phyloP scores from a whole-genome alignment of 2,329 filamentous ascomycete species.

The Colletotrichum destructivum region DNA sequence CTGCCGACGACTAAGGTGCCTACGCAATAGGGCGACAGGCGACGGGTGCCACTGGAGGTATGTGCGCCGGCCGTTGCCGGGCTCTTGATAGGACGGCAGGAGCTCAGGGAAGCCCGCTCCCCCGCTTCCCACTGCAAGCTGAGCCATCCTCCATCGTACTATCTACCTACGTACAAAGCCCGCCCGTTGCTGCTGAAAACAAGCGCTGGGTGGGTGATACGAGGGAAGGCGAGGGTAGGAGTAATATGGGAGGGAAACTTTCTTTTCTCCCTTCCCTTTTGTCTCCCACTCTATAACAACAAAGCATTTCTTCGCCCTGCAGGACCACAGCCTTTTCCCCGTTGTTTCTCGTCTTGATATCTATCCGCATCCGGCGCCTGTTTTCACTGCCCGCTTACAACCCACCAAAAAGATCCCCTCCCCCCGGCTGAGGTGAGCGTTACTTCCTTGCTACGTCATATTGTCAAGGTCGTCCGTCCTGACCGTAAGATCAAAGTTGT shows the following conservation, averaged over 20 bases:
- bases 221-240: slow-evolving; percentile 11
- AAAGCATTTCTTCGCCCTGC: neutral
- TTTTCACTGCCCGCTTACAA: slow-evolving; percentile 16
- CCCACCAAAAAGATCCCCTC: slow-evolving; percentile 11
- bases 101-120: slow-evolving; percentile 37
- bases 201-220: slow-evolving; percentile 27
- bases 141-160: slow-evolving; percentile 24
- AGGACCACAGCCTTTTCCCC: neutral
- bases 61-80: neutral
- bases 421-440: slow-evolving; percentile 24
- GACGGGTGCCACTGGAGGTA: slow-evolving; percentile 20
- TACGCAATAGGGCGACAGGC: neutral
- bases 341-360: neutral
- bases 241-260: slow-evolving; percentile 14
- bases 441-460: slow-evolving; percentile 40
- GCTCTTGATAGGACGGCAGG: slow-evolving; percentile 27
- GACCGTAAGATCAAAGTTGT: slow-evolving; percentile 22
- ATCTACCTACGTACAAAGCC: slow-evolving; percentile 16
- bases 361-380: slow-evolving; percentile 25
- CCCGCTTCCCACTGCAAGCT: slow-evolving; percentile 37
- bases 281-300: neutral
- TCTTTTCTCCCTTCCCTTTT: slow-evolving; percentile 1
- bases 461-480: slow-evolving; percentile 13
- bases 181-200: slow-evolving; percentile 22
- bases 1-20: slow-evolving; percentile 29